Base-by-base conservation (phyloP, 306 rosid species). In the Glycine latifolia region DNA sequence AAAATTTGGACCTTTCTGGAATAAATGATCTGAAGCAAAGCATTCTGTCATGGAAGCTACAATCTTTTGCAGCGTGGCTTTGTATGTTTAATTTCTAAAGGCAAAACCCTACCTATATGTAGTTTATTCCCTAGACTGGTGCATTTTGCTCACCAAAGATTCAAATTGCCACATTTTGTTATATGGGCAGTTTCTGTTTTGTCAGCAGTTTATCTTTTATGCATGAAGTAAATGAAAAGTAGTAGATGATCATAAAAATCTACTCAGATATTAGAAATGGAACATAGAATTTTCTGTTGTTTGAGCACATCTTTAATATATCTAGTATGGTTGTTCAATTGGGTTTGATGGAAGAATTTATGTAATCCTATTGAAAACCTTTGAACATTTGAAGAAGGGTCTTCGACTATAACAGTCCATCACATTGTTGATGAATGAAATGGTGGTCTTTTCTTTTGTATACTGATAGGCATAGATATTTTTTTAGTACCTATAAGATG, bases 1-100 rank as follows among this genome's bases (percentile, higher is more conserved):
- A 73, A 79, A 47, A 43, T 92, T 92, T 86, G 98, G 98, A 81
- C 86, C 89, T 8, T 67, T 92, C 85, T 76, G 62, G 81, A 81
- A 73, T 67, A 86, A 61, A 7, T 71, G 79, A 80, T 37, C 10
- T n/a, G 41, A 84, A 80, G 81, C 39, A 75, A 83, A 80, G 79
- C 39, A 75, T 82, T 43, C 86, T 15, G 48, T 76, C 58, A 37
- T 80, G 52, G 86, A 61, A 87, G 87, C 84, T 87, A 73, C 78
- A 65, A 62, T 75, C 37, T 50, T 33, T 54, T 66, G 76, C 76
- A 49, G n/a, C 56, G 35, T 37, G 65, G 50, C 14, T 33, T 20
- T 46, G 75, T 47, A 43, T 43, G 56, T 53, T 70, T 65, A 10
- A 14, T 67, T 39, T 33, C 16, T 63, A 37, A 14, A 10, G 41